Evolutionary conservation across 257 asterid genomes (phyloP).

Genomic region (Solanum corneliomulleri): DNA sequence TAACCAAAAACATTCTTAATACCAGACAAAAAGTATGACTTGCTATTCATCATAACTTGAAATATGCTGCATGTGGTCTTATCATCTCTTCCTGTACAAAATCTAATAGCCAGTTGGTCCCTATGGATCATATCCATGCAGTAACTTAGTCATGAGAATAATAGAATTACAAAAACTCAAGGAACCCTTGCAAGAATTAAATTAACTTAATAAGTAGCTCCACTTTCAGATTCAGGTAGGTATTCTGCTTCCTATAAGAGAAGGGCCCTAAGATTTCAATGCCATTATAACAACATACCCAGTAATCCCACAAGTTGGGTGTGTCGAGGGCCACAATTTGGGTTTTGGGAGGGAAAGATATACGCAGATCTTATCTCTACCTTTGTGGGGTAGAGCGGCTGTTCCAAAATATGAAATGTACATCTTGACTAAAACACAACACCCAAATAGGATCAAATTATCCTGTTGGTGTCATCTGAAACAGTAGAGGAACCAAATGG

Average conservation of each 20-base stretch:
- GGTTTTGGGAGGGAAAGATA: not conserved
- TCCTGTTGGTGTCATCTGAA: not conserved
- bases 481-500: not conserved
- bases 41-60: not conserved
- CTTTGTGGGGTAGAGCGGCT: not conserved
- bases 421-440: not conserved
- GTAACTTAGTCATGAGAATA: not conserved
- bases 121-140: not conserved
- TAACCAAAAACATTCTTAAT: not conserved
- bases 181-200: not conserved
- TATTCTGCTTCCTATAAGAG: not conserved
- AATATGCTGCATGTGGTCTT: not conserved
- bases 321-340: not conserved
- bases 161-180: not conserved
- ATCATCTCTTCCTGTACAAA: not conserved
- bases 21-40: not conserved
- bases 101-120: not conserved
- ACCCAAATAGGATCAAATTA: not conserved
- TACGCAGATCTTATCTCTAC: not conserved
- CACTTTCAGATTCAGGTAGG: not conserved
- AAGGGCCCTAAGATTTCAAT: not conserved
- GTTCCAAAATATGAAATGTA: not conserved
- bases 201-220: not conserved
- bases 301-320: not conserved
- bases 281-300: not conserved